Percentiles rank a stretch among this genome's conserved stretches.
These are phyloP conservation scores for Penicillium rolfsii DNA, from an alignment of 2,329 filamentous ascomycete genomes.

Conservation along the genomic window DNA sequence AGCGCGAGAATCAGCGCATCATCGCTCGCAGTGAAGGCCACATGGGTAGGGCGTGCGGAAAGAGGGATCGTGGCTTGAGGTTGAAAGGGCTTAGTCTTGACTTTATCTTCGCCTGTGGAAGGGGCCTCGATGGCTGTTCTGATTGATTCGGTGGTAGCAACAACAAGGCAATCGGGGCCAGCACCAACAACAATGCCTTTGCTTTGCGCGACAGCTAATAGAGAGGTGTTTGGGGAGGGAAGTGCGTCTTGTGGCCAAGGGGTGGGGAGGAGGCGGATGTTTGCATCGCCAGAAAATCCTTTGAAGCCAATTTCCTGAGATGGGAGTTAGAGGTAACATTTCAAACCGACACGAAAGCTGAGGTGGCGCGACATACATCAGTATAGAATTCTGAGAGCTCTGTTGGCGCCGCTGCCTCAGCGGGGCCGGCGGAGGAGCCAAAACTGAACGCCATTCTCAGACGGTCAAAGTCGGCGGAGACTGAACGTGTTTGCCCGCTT, in stretches of 20 bases:
- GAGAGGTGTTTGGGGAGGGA: slow-evolving; percentile 76
- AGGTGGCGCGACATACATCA: slow-evolving; percentile 60
- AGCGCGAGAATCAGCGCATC: slow-evolving; percentile 80
- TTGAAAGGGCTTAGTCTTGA: slow-evolving; percentile 69
- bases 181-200: slow-evolving; percentile 85
- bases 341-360: neutral
- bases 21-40: slow-evolving; percentile 90
- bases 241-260: slow-evolving; percentile 72
- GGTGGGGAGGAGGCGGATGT: slow-evolving; percentile 75
- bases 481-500: slow-evolving; percentile 42
- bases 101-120: slow-evolving; percentile 57
- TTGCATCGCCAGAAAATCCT: slow-evolving; percentile 76
- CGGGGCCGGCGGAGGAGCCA: slow-evolving; percentile 49
- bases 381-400: slow-evolving; percentile 79
- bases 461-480: slow-evolving; percentile 43
- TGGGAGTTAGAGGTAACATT: slow-evolving; percentile 15
- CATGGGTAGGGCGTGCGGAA: slow-evolving; percentile 77
- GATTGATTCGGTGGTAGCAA: slow-evolving; percentile 77
- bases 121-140: slow-evolving; percentile 70
- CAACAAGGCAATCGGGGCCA: slow-evolving; percentile 74
- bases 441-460: slow-evolving; percentile 67
- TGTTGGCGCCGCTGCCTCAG: slow-evolving; percentile 43
- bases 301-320: slow-evolving; percentile 77
- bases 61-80: slow-evolving; percentile 75
- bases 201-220: slow-evolving; percentile 79